Conservation (phyloP, 306 rosid genomes). For the Malus domestica region ASM211411v1 NC_041793.1:4745501-4746000, state of each 20-base stretch:
- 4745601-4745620: not conserved
- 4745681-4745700: not conserved
- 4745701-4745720: not conserved
- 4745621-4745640: not conserved
- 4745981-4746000: conserved; percentile 69
- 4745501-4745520: not conserved
- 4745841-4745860: not conserved
- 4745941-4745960: conserved; percentile 47
- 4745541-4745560: not conserved
- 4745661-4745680: not conserved
- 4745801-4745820: not conserved
- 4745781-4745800: not conserved
- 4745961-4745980: conserved; percentile 34
- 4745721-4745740: not conserved
- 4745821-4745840: not conserved
- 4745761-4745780: not conserved
- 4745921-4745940: conserved; percentile 68
- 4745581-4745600: not conserved
- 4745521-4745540: not conserved
- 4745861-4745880: not conserved
- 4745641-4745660: not conserved
- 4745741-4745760: not conserved
- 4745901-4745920: conserved; percentile 65
- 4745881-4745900: conserved; percentile 47
- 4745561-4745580: not conserved